Evolutionary conservation across 2,329 filamentous ascomycete genomes (phyloP).

Genomic region (Tolypocladium sp.): DNA sequence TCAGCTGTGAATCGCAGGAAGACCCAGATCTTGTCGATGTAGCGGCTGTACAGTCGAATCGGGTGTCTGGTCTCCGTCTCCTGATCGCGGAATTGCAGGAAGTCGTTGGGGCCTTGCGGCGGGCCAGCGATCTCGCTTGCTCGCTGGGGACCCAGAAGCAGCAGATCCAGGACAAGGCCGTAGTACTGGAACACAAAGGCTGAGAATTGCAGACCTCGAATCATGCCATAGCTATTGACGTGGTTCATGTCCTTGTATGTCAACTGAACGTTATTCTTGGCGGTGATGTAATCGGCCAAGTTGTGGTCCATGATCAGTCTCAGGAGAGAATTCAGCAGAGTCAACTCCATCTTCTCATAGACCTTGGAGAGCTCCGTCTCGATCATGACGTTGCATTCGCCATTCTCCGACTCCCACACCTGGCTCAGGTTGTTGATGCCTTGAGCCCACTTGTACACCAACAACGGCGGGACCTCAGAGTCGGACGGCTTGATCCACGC

Average conservation of each 20-base stretch:
- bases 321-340: conserved; percentile 83
- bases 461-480: conserved; percentile 86
- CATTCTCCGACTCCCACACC: conserved; percentile 89
- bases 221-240: conserved; percentile 97
- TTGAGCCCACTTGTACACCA: conserved; percentile 98
- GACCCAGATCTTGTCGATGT: conserved; percentile 98
- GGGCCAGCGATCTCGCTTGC: conserved; percentile 97
- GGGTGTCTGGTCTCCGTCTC: conserved; percentile 90
- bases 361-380: conserved; percentile 98
- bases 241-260: conserved; percentile 99
- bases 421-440: conserved; percentile 96
- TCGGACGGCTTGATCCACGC: conserved; percentile 99
- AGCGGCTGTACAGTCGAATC: conserved; percentile 93
- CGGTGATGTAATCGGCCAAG: conserved; percentile 95
- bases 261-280: conserved; percentile 98
- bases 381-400: conserved; percentile 97
- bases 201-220: conserved; percentile 94
- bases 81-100: conserved; percentile 90
- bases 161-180: conserved; percentile 84
- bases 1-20: conserved; percentile 91
- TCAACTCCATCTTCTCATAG: conserved; percentile 98
- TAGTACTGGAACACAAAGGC: conserved; percentile 99
- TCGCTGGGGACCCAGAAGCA: conserved; percentile 85
- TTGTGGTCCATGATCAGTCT: conserved; percentile 99
- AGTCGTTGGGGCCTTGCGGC: conserved; percentile 90